Percentiles rank a stretch among this genome's conserved stretches.
Conservation (phyloP, 129 eudicot genomes). For the Daucus carota region DH1_v3.0 NC_030383.2:55166001-55166500, state of each 20-base stretch:
- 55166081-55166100: slow-evolving; percentile 4
- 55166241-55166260: neutral
- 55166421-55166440: neutral
- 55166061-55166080: neutral
- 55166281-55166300: neutral
- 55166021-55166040: neutral
- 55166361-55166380: too few species aligned
- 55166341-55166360: neutral
- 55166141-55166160: slow-evolving; percentile 73
- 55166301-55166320: neutral
- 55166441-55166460: neutral
- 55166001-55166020: neutral
- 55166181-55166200: slow-evolving; percentile 49
- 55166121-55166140: slow-evolving; percentile 69
- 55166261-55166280: neutral
- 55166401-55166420: neutral
- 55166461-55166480: neutral
- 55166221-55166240: neutral
- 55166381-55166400: too few species aligned
- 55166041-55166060: slow-evolving; percentile 57
- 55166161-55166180: slow-evolving; percentile 92
- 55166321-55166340: neutral
- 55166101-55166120: slow-evolving; percentile 73
- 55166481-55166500: neutral
- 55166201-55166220: neutral